Evolutionary conservation across 768 basidiomycete species (phyloP), one percentile per base, ranked within the genome.

Genomic region (Cyathus striatus): DNA sequence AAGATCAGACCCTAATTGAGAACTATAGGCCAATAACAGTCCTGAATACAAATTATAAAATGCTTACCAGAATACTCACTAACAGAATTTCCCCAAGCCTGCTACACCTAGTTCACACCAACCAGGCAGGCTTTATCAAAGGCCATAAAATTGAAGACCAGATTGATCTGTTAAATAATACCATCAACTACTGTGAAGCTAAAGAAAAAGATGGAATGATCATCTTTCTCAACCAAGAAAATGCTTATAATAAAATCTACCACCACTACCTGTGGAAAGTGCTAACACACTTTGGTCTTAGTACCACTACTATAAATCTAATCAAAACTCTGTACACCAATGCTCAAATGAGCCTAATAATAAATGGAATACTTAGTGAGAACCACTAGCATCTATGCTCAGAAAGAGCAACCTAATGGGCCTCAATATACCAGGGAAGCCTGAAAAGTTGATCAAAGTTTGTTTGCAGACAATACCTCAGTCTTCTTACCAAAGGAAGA

Each of bases 91-190:
- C 63, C 0, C 45, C 36, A 1, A 44, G 45, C 26, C 52, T 66
- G n/a, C n/a, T n/a, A n/a, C 1, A 42, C 51, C 0, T 18, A 41
- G 6, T 44, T 48, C 6, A 58, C 43, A 0, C 47, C 1, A 49
- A 64, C 51, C 70, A 72, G 46, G 59, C 69, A 0, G 70, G 70
- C 0, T 74, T 75, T 20, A 51, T 75, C 0, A 53, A 43, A 10
- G 60, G 57, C 0, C n/a, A 64, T 4, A 43, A 45, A 0, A 66
- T 73, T 4, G 47, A 44, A 0, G 57, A 72, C 53, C 64, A 66
- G 0, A 65, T 57, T 0, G 17, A 54, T 1, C 56, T 69, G 0
- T 42, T 55, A 0, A 43, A 61, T 23, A 12, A 52, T 0, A 54
- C 69, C 18, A 50, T 61, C 0, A 22, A 54, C 0, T 55, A 56